Conservation (phyloP, 2,329 filamentous ascomycete species). For the Alternaria ethzedia region DNA sequence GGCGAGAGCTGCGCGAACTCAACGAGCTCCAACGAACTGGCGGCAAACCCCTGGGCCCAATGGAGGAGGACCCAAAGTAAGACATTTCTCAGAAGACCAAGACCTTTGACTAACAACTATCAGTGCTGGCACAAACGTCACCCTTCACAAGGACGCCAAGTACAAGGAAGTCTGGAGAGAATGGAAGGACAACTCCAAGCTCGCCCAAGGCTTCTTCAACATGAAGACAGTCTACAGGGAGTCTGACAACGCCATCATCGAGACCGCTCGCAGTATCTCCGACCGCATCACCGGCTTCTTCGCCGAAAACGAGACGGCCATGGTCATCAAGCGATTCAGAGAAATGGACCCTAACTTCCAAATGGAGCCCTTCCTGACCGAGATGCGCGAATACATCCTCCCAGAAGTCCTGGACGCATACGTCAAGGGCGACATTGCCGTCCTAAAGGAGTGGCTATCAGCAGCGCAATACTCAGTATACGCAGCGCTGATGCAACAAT, state of each 20-base stretch:
- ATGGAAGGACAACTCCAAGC: conserved; percentile 86
- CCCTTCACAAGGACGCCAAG: conserved; percentile 92
- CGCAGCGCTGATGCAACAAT: conserved; percentile 94
- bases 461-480: conserved; percentile 97
- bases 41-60: conserved; percentile 59
- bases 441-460: conserved; percentile 91
- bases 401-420: conserved; percentile 98
- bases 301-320: conserved; percentile 96
- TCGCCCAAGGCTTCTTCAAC: conserved; percentile 87
- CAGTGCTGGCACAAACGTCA: conserved; percentile 93
- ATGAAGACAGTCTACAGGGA: conserved; percentile 91
- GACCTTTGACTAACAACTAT: conserved; percentile 12
- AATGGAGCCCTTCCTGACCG: conserved; percentile 90
- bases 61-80: conserved; percentile 88
- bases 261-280: conserved; percentile 90
- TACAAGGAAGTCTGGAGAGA: conserved; percentile 99
- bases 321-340: conserved; percentile 97
- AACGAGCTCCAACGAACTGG: conserved; percentile 62
- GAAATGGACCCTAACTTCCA: conserved; percentile 96
- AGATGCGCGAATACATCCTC: conserved; percentile 96
- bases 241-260: conserved; percentile 94
- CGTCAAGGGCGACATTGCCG: conserved; percentile 92
- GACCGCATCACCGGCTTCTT: conserved; percentile 95
- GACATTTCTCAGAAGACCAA: conserved; percentile 35
- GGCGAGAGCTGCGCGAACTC: conserved; percentile 73